Conservation (phyloP, 2,329 filamentous ascomycete genomes). For the Diaporthe longicolla region DNA sequence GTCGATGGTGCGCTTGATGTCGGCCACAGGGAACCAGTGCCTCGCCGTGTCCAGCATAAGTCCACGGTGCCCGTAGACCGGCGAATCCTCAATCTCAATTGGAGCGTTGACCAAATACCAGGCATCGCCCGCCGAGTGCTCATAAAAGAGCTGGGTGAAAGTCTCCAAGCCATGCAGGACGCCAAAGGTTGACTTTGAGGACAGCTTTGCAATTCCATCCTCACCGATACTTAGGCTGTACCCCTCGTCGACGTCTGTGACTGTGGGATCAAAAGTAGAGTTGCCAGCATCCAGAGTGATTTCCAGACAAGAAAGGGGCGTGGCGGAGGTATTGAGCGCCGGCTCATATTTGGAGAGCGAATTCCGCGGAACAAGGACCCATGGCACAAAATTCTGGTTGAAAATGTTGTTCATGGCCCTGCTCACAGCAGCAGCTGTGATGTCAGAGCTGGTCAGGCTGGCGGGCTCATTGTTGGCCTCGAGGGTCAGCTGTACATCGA, state of each 20-base stretch:
- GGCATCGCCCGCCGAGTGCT: conserved; percentile 69
- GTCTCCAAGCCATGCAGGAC: conserved; percentile 81
- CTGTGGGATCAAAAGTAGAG: conserved; percentile 71
- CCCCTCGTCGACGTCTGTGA: conserved; percentile 77
- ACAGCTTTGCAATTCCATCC: conserved; percentile 73
- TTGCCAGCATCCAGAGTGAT: conserved; percentile 74
- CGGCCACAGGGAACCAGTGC: conserved; percentile 76
- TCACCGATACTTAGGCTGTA: conserved; percentile 76
- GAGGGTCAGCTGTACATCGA: conserved; percentile 62
- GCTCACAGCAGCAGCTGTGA: conserved; percentile 70
- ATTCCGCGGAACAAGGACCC: conserved; percentile 79
- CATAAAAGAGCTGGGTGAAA: conserved; percentile 84
- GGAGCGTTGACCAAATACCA: conserved; percentile 82
- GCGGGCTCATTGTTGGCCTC: conserved; percentile 58
- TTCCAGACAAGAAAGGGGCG: conserved; percentile 69
- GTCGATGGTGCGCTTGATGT: conserved; percentile 83
- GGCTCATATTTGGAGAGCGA: conserved; percentile 75
- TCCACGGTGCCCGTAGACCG: conserved; percentile 83
- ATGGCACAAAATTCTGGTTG: conserved; percentile 78
- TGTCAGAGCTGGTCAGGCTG: conserved; percentile 62
- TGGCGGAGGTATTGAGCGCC: conserved; percentile 56
- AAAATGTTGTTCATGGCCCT: conserved; percentile 76
- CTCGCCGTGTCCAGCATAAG: conserved; percentile 84
- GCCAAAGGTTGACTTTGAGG: conserved; percentile 76
- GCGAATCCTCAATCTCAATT: conserved; percentile 78